Evolutionary conservation across 768 basidiomycete genomes (phyloP), one percentile per base, ranked within the genome.

Genomic region (Naganishia friedmannii): DNA sequence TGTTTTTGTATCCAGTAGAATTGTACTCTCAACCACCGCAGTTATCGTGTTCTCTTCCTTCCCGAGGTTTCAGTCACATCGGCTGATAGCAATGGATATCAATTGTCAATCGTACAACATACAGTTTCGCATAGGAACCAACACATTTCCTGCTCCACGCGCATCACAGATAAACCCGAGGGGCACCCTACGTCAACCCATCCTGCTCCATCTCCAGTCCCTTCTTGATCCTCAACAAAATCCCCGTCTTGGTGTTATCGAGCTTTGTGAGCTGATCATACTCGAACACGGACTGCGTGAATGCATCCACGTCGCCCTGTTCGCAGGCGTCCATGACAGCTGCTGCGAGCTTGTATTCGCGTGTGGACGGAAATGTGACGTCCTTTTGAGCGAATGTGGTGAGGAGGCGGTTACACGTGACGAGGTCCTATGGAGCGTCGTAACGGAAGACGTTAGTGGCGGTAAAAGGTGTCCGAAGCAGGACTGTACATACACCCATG

Each of bases 211-310:
- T 85, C 68, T 89, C 85, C 57, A 93, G 87, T 26, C 84, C 83
- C 78, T 86, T 87, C 86, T 98, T 98, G 81, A 97, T 89, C 83
- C 89, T 91, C 77, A 98, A 83, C 77, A 99, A 80, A 63, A 99
- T 89, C 32, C 80, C 84, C 55, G 94, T 98, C 86, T 97, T 98
- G 93, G 93, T 96, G 80, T 90, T 90, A 80, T 98, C 95, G 78
- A 99, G 82, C 83, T 91, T 93, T 46, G 88, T 90, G 71, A 97
- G 87, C 77, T 93, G 89, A 80, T 98, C 93, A 79, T 87, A 98
- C 79, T 94, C 92, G 53, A 87, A 87, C n/a, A 95, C 88, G n/a
- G 88, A 88, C 21, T 83, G 88, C 6, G 90, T 92, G 79, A 90
- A 95, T 29, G 83, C 81, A 74, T 91, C 88, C 81, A 86, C 75